phyloP scores from a whole-genome alignment of 345 rosid species.

The Bruguiera sexangula region DNA sequence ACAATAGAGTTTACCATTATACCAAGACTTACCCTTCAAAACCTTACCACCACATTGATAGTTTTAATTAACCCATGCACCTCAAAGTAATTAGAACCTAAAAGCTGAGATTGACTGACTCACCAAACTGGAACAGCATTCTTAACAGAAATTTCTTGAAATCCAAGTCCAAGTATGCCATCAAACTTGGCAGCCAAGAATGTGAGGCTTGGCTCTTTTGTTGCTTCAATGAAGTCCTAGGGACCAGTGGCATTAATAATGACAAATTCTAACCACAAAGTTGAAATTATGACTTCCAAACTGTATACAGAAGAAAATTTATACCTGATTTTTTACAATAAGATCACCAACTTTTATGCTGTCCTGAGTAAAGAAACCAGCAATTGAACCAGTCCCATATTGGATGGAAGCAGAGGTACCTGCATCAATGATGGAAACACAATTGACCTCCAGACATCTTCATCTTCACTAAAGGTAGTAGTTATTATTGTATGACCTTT shows the following conservation, averaged over 20 bases:
- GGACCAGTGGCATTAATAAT: not conserved
- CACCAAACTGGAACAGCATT: slow-evolving; percentile 33
- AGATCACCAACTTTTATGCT: slow-evolving; percentile 30
- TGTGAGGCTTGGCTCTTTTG: slow-evolving; percentile 31
- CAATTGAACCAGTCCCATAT: slow-evolving; percentile 32
- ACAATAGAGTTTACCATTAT: too few species aligned
- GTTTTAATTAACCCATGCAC: not conserved
- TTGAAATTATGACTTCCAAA: not conserved
- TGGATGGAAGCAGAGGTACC: slow-evolving; percentile 31
- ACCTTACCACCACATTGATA: not conserved
- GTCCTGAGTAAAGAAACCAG: slow-evolving; percentile 35
- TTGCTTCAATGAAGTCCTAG: slow-evolving; percentile 33
- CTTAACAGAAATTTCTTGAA: slow-evolving; percentile 31
- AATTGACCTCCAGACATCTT: not conserved
- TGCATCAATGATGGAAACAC: slow-evolving; percentile 6
- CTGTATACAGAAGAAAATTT: not conserved
- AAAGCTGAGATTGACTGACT: not conserved
- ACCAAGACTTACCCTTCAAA: too few species aligned
- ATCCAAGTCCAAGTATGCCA: slow-evolving; percentile 37
- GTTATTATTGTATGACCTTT: too few species aligned
- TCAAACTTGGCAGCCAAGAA: slow-evolving; percentile 35
- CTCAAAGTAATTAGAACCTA: not conserved
- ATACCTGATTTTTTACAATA: slow-evolving; percentile 29
- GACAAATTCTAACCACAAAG: not conserved
- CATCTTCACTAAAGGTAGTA: too few species aligned